Evolutionary conservation across 2,329 filamentous ascomycete genomes (phyloP).

Genomic region (Aspergillus brasiliensis): DNA sequence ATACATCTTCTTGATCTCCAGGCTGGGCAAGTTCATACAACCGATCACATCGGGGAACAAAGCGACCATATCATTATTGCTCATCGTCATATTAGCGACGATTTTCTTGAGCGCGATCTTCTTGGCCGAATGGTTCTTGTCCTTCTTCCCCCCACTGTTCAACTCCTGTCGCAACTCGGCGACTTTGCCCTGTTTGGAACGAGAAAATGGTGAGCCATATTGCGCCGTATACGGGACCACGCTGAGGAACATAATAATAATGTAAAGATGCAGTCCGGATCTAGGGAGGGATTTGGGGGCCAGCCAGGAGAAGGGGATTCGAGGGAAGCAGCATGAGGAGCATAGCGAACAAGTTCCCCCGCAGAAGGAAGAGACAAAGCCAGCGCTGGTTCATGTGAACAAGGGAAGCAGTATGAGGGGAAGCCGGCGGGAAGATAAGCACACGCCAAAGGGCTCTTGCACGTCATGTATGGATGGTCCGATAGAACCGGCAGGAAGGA

Average conservation of each 20-base stretch:
- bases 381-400: constrained; percentile 4
- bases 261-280: not conserved
- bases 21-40: constrained; percentile 90
- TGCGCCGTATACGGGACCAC: constrained; percentile 30
- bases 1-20: constrained; percentile 99
- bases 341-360: constrained; percentile 17
- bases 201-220: constrained; percentile 36
- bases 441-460: constrained; percentile 9
- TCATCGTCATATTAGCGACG: constrained; percentile 99
- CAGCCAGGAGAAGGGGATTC: not conserved
- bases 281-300: not conserved
- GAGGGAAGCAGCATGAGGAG: not conserved
- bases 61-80: constrained; percentile 99
- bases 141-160: constrained; percentile 92
- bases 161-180: constrained; percentile 94
- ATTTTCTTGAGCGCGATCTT: constrained; percentile 99
- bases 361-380: constrained; percentile 10
- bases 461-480: constrained; percentile 3
- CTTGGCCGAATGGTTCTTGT: constrained; percentile 92
- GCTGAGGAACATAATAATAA: constrained; percentile 34
- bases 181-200: constrained; percentile 84
- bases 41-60: constrained; percentile 92
- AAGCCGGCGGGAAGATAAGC: constrained; percentile 14
- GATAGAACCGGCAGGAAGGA: constrained; percentile 22
- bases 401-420: constrained; percentile 10